Evolutionary conservation across 768 basidiomycete species (phyloP).

Genomic region (Fistulinella prunicolor): DNA sequence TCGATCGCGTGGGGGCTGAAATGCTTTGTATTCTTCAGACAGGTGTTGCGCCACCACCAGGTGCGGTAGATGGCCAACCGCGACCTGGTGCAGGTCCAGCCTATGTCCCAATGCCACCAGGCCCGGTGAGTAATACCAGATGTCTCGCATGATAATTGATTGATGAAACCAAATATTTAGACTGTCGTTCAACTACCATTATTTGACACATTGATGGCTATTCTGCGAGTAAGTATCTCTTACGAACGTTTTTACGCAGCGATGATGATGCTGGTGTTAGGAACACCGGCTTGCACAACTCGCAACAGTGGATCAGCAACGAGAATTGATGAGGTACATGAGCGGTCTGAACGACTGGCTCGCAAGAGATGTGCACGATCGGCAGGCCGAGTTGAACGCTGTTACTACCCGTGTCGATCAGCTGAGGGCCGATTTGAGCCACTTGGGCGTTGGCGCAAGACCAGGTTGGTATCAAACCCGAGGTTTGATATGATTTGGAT

Average conservation of each 20-base stretch:
- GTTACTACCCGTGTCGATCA: constrained; percentile 61
- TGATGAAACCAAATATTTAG: constrained; percentile 31
- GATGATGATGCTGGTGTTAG: constrained; percentile 35
- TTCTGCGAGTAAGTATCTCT: constrained; percentile 52
- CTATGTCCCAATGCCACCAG: constrained; percentile 47
- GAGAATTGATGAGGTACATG: constrained; percentile 81
- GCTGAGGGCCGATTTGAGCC: constrained; percentile 42
- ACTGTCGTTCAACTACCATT: constrained; percentile 61
- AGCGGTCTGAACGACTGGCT: constrained; percentile 75
- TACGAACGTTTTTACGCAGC: constrained; percentile 2
- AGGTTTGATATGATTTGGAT: background rate
- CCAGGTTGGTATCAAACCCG: constrained; percentile 30
- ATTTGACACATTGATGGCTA: constrained; percentile 67
- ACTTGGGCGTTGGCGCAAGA: constrained; percentile 42
- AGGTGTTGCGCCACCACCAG: constrained; percentile 26
- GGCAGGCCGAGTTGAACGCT: constrained; percentile 67
- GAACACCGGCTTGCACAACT: constrained; percentile 73
- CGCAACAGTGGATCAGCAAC: constrained; percentile 75
- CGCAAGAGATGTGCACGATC: constrained; percentile 72
- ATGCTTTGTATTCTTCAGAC: constrained; percentile 11
- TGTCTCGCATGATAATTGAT: background rate
- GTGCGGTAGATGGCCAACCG: constrained; percentile 15
- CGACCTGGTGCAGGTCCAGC: constrained; percentile 30
- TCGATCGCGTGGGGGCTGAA: background rate
- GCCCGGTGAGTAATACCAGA: constrained; percentile 44